phyloP scores from a whole-genome alignment of 208 protist genomes.

The Leptomonas seymouri region DNA sequence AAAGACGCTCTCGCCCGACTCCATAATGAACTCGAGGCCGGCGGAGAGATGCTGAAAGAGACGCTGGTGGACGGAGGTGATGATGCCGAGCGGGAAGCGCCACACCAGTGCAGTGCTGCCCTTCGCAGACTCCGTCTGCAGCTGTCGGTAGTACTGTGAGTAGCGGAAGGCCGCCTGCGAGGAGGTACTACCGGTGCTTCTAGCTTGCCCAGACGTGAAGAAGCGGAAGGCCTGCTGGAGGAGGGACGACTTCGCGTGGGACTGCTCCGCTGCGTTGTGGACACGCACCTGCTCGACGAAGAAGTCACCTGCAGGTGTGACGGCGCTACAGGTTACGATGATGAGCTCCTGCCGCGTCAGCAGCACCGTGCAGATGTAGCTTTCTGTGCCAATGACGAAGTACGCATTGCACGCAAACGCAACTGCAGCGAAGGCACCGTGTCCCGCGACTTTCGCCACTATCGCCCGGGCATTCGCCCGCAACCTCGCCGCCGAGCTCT shows the following conservation, averaged over 20 bases:
- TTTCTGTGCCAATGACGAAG: conserved; percentile 54
- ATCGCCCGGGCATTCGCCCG: conserved; percentile 44
- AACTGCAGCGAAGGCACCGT: conserved; percentile 12
- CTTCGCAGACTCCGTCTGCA: conserved; percentile 51
- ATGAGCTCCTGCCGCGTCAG: conserved; percentile 64
- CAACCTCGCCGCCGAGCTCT: conserved; percentile 13
- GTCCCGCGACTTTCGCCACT: conserved; percentile 49
- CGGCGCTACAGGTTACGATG: conserved; percentile 63
- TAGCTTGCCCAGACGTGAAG: conserved; percentile 37
- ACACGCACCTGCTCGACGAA: conserved; percentile 50
- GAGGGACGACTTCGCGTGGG: conserved; percentile 35
- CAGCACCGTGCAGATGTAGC: conserved; percentile 55
- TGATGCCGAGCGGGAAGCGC: conserved; percentile 49
- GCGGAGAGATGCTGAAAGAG: conserved; percentile 71
- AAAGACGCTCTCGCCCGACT: conserved; percentile 58
- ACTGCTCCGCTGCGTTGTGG: conserved; percentile 50
- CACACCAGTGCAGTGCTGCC: conserved; percentile 54
- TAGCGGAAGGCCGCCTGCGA: conserved; percentile 59
- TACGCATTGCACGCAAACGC: conserved; percentile 72
- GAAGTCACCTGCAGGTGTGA: conserved; percentile 63
- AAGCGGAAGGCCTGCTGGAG: conserved; percentile 52
- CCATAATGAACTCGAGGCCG: conserved; percentile 66
- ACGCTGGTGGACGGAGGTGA: conserved; percentile 57
- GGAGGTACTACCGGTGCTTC: conserved; percentile 27
- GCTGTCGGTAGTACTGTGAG: conserved; percentile 80